These are phyloP conservation scores for Anthracocystis panici-leucophaei DNA, from an alignment of 1,284 basidiomycete genomes.

Conservation along the genomic window DNA sequence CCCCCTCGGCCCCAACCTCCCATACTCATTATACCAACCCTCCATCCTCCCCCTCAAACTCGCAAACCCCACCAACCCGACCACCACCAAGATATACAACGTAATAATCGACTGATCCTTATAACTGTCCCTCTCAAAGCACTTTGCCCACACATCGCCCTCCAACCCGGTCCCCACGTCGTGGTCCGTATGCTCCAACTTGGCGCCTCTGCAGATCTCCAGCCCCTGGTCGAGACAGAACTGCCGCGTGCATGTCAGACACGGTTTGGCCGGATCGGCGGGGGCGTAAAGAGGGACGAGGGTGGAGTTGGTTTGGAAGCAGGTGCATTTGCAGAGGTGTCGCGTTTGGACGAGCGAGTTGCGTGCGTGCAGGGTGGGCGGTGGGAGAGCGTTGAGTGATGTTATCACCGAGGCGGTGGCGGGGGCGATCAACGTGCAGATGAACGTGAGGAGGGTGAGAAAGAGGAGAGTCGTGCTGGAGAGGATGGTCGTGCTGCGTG, in stretches of 20 bases:
- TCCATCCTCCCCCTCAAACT: constrained; percentile 28
- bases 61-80: constrained; percentile 39
- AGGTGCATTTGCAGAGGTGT: constrained; percentile 69
- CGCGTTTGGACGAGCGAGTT: constrained; percentile 1
- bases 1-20: constrained; percentile 21
- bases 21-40: constrained; percentile 27
- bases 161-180: constrained; percentile 69
- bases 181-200: constrained; percentile 59
- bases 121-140: constrained; percentile 65
- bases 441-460: constrained; percentile 29
- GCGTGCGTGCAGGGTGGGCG: not conserved
- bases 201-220: constrained; percentile 65
- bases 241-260: constrained; percentile 66
- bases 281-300: constrained; percentile 65
- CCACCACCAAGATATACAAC: constrained; percentile 57
- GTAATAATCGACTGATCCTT: constrained; percentile 66
- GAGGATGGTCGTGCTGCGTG: constrained; percentile 17
- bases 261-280: constrained; percentile 57
- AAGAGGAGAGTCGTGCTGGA: constrained; percentile 23
- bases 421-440: constrained; percentile 19
- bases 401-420: not conserved
- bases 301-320: constrained; percentile 68
- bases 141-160: constrained; percentile 69
- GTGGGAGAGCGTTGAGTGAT: not conserved
- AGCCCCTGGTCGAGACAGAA: constrained; percentile 67